Base-by-base conservation (phyloP, 129 eudicot genomes). In the Artemisia annua region DNA sequence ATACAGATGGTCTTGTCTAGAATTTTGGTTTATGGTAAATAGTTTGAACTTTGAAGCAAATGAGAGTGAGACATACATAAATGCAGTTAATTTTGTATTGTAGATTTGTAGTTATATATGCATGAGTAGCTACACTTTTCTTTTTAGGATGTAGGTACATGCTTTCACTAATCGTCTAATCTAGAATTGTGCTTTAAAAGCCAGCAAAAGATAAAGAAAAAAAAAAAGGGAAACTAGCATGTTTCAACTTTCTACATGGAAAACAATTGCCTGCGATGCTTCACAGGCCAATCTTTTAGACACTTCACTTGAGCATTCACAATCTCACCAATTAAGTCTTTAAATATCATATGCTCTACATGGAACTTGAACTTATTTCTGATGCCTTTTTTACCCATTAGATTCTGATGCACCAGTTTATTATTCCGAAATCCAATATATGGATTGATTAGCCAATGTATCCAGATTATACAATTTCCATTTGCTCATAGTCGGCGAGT, bases 311-410 rank as follows among this genome's bases (percentile, higher is more conserved):
- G 80, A 69, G 73, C 86, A 70, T 75, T 82, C 59, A 87, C 81
- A 32, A 86, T 82, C 76, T 95, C 97, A 11, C 67, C 76, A 26
- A 91, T 82, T 77, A 90, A 85, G 81, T 95, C 99, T 77, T 88
- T 91, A 71, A 90, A 90, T 18, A 95, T 95, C 63, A 85, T 58
- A 48, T 96, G 85, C 71, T 95, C 99, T 50, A 95, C 85, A 71
- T 54, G 99, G 92, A 67, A 83, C 65, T 78, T 85, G 96, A 58
- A 20, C 22, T 20, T 20, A 20, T 20, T 20, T 20, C 22, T 0
- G 22, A 20, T 20, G 22, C 22, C 22, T 20, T 20, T 20, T 20
- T 20, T 20, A 20, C 22, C 22, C 22, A 20, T 20, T 20, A 20
- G 22, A 20, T 20, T 20, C 22, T 20, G 22, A 20, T 20, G 22